These are phyloP conservation scores for Paulownia fortunei DNA, from an alignment of 257 asterid species.

Conservation along the genomic window DNA sequence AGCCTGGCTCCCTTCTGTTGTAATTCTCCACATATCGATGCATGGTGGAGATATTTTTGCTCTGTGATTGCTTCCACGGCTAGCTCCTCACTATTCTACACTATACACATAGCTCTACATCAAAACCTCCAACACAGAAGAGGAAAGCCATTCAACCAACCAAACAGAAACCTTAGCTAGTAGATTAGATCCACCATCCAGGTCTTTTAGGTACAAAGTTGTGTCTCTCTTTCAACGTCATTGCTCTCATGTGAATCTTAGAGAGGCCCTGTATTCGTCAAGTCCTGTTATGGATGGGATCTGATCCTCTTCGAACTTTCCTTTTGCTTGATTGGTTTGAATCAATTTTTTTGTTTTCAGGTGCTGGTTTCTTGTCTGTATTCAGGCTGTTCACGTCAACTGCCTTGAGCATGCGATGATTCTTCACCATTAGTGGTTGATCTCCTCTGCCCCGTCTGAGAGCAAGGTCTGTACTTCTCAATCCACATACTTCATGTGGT, in stretches of 20 bases:
- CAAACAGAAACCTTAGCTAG: slow-evolving; percentile 2
- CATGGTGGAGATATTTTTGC: slow-evolving; percentile 4
- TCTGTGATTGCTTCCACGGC: slow-evolving; percentile 11
- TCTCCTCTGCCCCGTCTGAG: slow-evolving; percentile 38
- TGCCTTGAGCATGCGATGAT: slow-evolving; percentile 37
- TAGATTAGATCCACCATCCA: not conserved
- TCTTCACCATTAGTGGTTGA: slow-evolving; percentile 26
- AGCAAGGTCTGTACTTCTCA: slow-evolving; percentile 36
- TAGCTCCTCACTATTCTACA: slow-evolving; percentile 7
- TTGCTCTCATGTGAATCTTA: not conserved
- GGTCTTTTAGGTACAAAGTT: not conserved
- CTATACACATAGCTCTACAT: slow-evolving; percentile 28
- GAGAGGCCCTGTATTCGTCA: slow-evolving; percentile 23
- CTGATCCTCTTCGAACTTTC: slow-evolving; percentile 66
- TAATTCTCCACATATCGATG: slow-evolving; percentile 19
- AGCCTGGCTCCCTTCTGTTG: slow-evolving; percentile 9
- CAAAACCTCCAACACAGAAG: slow-evolving; percentile 19
- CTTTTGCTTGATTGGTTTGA: slow-evolving; percentile 64
- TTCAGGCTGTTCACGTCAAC: slow-evolving; percentile 32
- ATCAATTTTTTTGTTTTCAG: slow-evolving; percentile 42
- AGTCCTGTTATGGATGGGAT: slow-evolving; percentile 84
- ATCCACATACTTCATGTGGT: slow-evolving; percentile 40
- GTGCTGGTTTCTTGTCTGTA: slow-evolving; percentile 34
- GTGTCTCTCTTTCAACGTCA: not conserved
- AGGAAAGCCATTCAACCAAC: not conserved